Evolutionary conservation across 2,329 filamentous ascomycete genomes (phyloP).

Genomic region (Trichoderma arundinaceum): DNA sequence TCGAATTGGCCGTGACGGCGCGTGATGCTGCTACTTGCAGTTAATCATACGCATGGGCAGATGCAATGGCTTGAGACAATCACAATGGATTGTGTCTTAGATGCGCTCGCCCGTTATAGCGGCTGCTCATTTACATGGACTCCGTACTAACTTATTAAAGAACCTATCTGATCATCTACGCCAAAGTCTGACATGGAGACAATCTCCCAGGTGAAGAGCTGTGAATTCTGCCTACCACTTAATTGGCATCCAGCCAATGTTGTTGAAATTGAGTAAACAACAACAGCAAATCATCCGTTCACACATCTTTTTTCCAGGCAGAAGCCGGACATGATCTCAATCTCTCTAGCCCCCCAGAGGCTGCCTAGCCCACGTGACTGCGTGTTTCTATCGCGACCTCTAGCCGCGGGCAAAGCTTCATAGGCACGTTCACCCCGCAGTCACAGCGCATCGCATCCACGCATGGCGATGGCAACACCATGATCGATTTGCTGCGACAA

Average conservation of each 20-base stretch:
- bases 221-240: no score
- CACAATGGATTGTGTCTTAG: no score
- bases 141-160: no score
- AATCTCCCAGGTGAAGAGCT: no score
- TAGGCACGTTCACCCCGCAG: slow-evolving; percentile 20
- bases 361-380: slow-evolving; percentile 28
- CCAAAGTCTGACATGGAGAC: no score
- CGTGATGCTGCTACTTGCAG: not conserved
- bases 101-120: no score
- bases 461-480: slow-evolving; percentile 1
- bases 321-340: not conserved
- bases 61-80: not conserved
- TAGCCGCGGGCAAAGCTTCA: not conserved
- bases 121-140: no score
- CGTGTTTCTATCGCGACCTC: slow-evolving; percentile 26
- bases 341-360: not conserved
- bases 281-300: not conserved
- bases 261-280: no score
- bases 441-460: slow-evolving; percentile 3
- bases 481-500: slow-evolving; percentile 4
- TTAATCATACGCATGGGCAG: not conserved
- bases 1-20: not conserved
- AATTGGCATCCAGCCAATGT: no score
- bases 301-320: not conserved
- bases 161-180: no score